Evolutionary conservation across 345 rosid species (phyloP), one percentile per base, ranked within the genome.

Genomic region (Adansonia digitata): DNA sequence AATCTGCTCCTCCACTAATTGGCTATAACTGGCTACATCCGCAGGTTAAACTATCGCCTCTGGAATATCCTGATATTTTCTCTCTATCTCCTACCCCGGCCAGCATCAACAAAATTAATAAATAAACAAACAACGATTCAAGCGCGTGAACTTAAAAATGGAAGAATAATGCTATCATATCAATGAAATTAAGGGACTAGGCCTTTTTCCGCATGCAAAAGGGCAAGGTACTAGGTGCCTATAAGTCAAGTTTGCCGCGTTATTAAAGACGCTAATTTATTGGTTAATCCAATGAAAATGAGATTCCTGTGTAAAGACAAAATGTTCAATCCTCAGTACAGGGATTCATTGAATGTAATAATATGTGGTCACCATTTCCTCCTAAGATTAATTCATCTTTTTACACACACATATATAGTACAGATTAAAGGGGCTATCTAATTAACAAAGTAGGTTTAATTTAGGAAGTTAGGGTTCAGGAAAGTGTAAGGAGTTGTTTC

Each of bases 341-440:
- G 59, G 27, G 73, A 65, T 77, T 65, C 80, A 77, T 65, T 77
- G 76, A 77, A 73, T 56, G 77, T 31, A 77, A 53, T 17, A 2
- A 64, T 62, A 72, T 26, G 15, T 31, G 26, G 55, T 37, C 79
- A 62, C 45, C 3, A 34, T 37, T 31, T 62, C 26, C 22, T 61
- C 66, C 66, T 29, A 60, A n/a, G 20, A 34, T 7, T 62, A 10
- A 1, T 57, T 57, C 5, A 0, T 27, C 27, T 12, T 22, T 22
- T 53, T 53, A 9, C 1, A n/a, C 26, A n/a, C 3, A 31, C 34
- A 31, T 31, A 31, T 31, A 31, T 31, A 31, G 39, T 37, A 37
- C 5, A 37, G 5, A 37, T 37, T 37, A 37, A 37, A 3, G 39
- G 39, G 39, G 39, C 7, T 5, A 37, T 37, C 39, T 37, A 37